Evolutionary conservation across 2,329 filamentous ascomycete genomes (phyloP), one percentile per base, ranked within the genome.

Genomic region (Endocalyx cinctus): DNA sequence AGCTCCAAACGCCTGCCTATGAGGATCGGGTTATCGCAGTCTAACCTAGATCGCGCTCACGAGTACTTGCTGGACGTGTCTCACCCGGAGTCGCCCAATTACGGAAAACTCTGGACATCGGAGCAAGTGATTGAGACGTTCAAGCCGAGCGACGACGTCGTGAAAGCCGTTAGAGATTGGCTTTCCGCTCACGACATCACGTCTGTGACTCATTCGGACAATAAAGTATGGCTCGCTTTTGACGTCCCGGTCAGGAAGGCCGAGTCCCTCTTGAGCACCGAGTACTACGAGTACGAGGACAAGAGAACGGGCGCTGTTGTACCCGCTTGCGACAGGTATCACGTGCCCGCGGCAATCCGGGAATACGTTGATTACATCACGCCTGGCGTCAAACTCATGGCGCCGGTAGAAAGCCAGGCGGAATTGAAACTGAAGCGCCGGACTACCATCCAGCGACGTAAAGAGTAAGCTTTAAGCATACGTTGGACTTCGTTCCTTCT

Each of bases 331-430:
- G 44, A 49, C 28, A 49, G 43, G 29, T 69, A 70, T 43, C 62
- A 64, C 35, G 48, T 70, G 11, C 67, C 67, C 5, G 45, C 52
- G 14, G 51, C 61, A 26, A 35, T 71, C 17, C 54, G 57, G 29
- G 38, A 55, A 10, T 64, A 69, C 37, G 55, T 71, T 34, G 67
- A 70, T 48, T 70, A 69, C 45, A 60, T 72, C 20, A 70, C 62
- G 7, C 68, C 68, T 1, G 66, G 66, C n/a, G 57, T 67, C 30
- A 66, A 64, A 41, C 54, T 69, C 17, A 42, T 45, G 32, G 37
- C 37, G 12, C 20, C 42, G 39, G 12, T 38, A 38, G 23, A 43
- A 39, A 27, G 42, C 37, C 14, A 29, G 6, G 16, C 20, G 6
- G 33, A 37, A 2, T 25, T 30, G 3, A 29, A 34, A 23, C 13